A percentile compares a stretch with the other conserved stretches of the same genome.
These are phyloP conservation scores for Zygosaccharomyces bisporus DNA, from an alignment of 805 yeast genomes.

Conservation along the genomic window DNA sequence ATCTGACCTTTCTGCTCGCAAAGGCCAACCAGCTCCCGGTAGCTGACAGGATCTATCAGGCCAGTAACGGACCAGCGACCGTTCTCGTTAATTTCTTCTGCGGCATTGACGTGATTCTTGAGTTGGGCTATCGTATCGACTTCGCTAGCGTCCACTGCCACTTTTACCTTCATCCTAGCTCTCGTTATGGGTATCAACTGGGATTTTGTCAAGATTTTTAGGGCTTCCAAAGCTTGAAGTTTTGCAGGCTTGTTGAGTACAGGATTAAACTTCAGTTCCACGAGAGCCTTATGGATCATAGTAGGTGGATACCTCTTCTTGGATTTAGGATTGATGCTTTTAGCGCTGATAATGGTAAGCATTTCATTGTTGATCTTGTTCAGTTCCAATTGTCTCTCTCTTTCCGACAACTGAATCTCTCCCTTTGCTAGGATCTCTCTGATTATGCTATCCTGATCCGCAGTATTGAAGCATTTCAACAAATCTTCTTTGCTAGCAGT, in stretches of 20 bases:
- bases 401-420: constrained; percentile 90
- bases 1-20: constrained; percentile 53
- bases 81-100: constrained; percentile 43
- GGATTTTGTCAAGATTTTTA: constrained; percentile 64
- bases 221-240: constrained; percentile 87
- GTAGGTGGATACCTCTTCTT: constrained; percentile 92
- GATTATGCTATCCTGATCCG: constrained; percentile 70
- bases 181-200: constrained; percentile 91
- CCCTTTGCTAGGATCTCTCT: constrained; percentile 84
- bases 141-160: constrained; percentile 51
- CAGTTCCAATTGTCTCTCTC: constrained; percentile 76
- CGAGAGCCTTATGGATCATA: constrained; percentile 83
- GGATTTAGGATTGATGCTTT: constrained; percentile 86
- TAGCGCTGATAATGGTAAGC: constrained; percentile 76
- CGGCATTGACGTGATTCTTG: constrained; percentile 42
- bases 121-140: constrained; percentile 39
- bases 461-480: constrained; percentile 65
- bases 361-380: constrained; percentile 77
- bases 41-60: constrained; percentile 81
- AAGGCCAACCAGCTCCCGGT: constrained; percentile 62
- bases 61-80: constrained; percentile 58
- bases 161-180: constrained; percentile 84
- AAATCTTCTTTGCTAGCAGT: constrained; percentile 88
- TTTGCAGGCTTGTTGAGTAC: constrained; percentile 73
- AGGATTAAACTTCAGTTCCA: constrained; percentile 74